phyloP scores from a whole-genome alignment of 2,329 filamentous ascomycete genomes.

The Fusarium sp. region DNA sequence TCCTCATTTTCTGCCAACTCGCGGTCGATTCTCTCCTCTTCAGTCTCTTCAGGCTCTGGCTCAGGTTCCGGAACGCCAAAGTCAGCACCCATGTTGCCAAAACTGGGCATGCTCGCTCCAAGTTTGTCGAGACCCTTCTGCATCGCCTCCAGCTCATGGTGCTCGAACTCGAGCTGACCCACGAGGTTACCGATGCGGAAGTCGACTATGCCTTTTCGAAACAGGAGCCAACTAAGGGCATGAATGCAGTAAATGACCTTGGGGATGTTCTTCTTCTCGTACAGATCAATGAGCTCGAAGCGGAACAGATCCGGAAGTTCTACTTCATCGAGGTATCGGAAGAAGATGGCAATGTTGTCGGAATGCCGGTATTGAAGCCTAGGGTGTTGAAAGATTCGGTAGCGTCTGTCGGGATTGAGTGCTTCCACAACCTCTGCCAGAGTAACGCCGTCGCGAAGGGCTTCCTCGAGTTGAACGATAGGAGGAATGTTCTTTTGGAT shows the following conservation, averaged over 20 bases:
- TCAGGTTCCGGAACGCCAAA: conserved; percentile 84
- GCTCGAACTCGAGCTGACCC: conserved; percentile 95
- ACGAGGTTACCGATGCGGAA: conserved; percentile 98
- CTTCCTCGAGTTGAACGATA: conserved; percentile 94
- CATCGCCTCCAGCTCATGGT: conserved; percentile 96
- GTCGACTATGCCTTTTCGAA: conserved; percentile 91
- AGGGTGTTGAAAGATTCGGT: conserved; percentile 86
- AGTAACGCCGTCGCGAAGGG: conserved; percentile 90
- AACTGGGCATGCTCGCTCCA: conserved; percentile 95
- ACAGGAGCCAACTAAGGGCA: conserved; percentile 96
- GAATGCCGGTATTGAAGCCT: conserved; percentile 95
- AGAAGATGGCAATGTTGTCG: conserved; percentile 97
- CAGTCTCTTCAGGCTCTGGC: conserved; percentile 85
- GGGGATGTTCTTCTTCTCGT: conserved; percentile 99
- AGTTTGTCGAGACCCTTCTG: conserved; percentile 97
- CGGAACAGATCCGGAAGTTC: conserved; percentile 95
- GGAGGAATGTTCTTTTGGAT: conserved; percentile 87
- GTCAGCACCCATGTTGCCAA: conserved; percentile 95
- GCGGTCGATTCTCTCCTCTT: conserved; percentile 87
- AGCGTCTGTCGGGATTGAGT: conserved; percentile 79
- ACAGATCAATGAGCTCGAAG: conserved; percentile 96
- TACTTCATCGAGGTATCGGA: conserved; percentile 90
- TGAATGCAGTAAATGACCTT: conserved; percentile 99
- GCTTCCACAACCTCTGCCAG: conserved; percentile 94
- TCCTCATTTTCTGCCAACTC: conserved; percentile 83